A percentile compares a stretch with the other conserved stretches of the same genome.
These are phyloP conservation scores for Balakata baccata DNA, from an alignment of 345 rosid genomes.

Conservation along the genomic window DNA sequence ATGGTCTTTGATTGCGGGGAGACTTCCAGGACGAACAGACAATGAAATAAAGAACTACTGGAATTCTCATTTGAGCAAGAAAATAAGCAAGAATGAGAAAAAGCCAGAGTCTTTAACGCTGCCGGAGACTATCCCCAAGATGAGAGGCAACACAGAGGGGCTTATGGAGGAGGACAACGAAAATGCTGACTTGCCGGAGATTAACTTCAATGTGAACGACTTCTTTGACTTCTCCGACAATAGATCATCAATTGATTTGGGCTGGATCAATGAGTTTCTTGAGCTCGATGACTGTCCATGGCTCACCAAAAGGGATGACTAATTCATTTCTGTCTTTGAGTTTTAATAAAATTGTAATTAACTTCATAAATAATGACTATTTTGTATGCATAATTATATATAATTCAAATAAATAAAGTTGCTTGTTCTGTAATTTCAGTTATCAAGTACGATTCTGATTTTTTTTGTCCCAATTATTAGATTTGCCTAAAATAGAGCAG, in stretches of 20 bases:
- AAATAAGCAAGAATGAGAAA: slow-evolving; percentile 33
- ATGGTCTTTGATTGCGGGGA: slow-evolving; percentile 69
- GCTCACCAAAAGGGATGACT: slow-evolving; percentile 20
- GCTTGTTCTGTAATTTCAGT: not conserved
- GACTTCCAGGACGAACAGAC: slow-evolving; percentile 70
- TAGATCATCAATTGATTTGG: slow-evolving; percentile 33
- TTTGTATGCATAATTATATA: not conserved
- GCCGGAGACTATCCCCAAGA: not conserved
- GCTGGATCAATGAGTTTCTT: slow-evolving; percentile 45
- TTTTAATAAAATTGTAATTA: not conserved
- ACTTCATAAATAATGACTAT: no score
- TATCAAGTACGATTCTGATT: not conserved
- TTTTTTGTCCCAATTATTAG: no score
- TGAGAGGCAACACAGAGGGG: not conserved
- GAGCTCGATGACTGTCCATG: slow-evolving; percentile 33
- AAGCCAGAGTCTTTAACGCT: not conserved
- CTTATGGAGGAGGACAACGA: slow-evolving; percentile 3
- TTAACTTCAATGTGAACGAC: slow-evolving; percentile 30
- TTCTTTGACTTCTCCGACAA: slow-evolving; percentile 40
- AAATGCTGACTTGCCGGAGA: slow-evolving; percentile 2
- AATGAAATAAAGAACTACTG: slow-evolving; percentile 68
- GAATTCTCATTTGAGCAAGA: slow-evolving; percentile 71
- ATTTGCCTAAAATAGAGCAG: not conserved
- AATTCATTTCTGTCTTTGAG: not conserved
- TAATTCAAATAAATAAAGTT: not conserved